Percentiles rank a stretch among this genome's conserved stretches.
Evolutionary conservation across 495 filamentous ascomycete species (phyloP).

Genomic region (Penicillium pulvis): DNA sequence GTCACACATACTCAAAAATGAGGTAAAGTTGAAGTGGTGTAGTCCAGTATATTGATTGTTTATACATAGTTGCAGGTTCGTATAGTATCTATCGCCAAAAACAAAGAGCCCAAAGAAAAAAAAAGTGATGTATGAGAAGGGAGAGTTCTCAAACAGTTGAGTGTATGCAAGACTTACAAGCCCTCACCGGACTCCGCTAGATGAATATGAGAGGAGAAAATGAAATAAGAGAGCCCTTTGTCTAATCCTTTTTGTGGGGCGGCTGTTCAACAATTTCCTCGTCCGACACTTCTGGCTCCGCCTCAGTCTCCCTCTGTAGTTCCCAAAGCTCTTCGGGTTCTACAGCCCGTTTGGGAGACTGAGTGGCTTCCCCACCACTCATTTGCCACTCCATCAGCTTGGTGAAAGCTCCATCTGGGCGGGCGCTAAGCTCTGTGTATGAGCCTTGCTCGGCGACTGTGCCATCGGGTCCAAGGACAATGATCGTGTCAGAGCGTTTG

Average conservation of each 20-base stretch:
- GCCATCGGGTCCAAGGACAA: constrained; percentile 82
- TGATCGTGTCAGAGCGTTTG: constrained; percentile 89
- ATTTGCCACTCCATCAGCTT: constrained; percentile 99
- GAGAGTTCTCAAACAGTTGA: neutral
- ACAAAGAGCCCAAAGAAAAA: constrained; percentile 9
- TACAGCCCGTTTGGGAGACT: constrained; percentile 27
- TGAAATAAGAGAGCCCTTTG: neutral
- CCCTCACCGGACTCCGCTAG: neutral
- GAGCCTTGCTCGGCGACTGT: constrained; percentile 87
- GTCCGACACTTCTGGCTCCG: constrained; percentile 26
- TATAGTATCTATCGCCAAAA: constrained; percentile 24
- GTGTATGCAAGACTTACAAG: constrained; percentile 1
- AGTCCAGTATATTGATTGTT: constrained; percentile 14
- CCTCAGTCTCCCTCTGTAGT: constrained; percentile 32
- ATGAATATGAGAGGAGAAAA: neutral
- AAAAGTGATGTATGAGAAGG: constrained; percentile 18
- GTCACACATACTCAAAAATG: neutral
- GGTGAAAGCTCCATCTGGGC: constrained; percentile 79
- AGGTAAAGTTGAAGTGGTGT: neutral
- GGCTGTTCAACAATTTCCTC: constrained; percentile 21
- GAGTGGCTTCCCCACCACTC: constrained; percentile 68
- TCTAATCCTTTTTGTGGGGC: constrained; percentile 25
- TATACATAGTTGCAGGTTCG: constrained; percentile 19
- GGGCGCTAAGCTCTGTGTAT: constrained; percentile 68
- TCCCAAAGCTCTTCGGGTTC: constrained; percentile 40